Percentiles rank a stretch among this genome's conserved stretches.
Conservation (phyloP, 2,329 filamentous ascomycete genomes). For the Cladophialophora bantiana region DNA sequence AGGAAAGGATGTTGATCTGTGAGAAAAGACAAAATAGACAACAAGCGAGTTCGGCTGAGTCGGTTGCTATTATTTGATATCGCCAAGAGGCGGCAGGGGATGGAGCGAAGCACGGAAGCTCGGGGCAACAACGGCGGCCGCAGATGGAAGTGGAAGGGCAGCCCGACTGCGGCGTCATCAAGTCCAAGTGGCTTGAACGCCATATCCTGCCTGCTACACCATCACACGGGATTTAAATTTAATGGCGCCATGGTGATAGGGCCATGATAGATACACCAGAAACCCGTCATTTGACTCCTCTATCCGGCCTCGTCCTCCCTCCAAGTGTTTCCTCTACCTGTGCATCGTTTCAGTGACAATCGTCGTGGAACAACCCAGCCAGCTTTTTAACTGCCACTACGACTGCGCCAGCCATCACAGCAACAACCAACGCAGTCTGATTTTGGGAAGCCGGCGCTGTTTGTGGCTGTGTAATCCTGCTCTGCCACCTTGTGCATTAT, state of each 20-base stretch:
- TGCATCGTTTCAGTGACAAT: neutral
- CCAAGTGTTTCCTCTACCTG: neutral
- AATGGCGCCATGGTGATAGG: conserved; percentile 6
- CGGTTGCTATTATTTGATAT: too few species aligned
- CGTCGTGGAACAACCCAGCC: neutral
- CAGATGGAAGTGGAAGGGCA: conserved; percentile 1
- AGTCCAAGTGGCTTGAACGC: conserved; percentile 6
- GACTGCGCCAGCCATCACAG: conserved; percentile 15
- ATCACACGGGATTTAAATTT: conserved; percentile 5
- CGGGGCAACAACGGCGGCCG: conserved; percentile 10
- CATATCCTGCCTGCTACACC: conserved; percentile 8
- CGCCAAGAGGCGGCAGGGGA: conserved; percentile 5
- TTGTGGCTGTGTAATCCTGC: conserved; percentile 23
- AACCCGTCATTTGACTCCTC: neutral
- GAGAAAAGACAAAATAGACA: neutral
- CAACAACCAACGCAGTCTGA: conserved; percentile 9
- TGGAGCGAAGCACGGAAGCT: neutral
- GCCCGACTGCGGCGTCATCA: neutral
- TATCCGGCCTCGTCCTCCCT: neutral
- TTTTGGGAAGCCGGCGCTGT: neutral
- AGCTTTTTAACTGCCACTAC: neutral
- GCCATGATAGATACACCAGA: neutral
- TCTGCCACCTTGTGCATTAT: conserved; percentile 19
- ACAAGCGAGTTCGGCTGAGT: neutral
- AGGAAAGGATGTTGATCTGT: neutral